These are phyloP conservation scores for Obelidium mucronatum DNA, from an alignment of 192 early-diverging fungal genomes.

Conservation along the genomic window DNA sequence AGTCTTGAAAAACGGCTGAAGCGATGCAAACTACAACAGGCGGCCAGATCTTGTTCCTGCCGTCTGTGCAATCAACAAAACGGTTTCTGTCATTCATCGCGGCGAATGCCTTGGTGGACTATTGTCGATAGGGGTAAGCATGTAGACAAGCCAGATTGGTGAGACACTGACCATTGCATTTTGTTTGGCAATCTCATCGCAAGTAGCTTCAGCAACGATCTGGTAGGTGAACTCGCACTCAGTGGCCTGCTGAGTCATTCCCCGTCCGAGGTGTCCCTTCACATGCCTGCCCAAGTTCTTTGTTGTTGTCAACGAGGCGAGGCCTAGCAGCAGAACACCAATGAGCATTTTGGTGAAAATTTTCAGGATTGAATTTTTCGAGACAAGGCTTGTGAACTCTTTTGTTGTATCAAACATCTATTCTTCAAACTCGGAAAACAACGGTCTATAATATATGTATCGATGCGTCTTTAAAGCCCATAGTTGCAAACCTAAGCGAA, in stretches of 20 bases:
- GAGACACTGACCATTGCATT: neutral
- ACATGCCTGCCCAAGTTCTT: neutral
- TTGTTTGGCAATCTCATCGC: neutral
- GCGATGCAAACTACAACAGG: slow-evolving; percentile 18
- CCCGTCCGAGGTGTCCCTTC: neutral
- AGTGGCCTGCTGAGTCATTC: slow-evolving; percentile 2
- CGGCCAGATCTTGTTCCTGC: neutral
- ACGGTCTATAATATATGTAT: neutral
- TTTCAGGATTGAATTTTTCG: no score
- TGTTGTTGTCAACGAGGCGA: neutral
- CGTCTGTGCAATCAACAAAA: neutral
- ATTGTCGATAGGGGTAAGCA: neutral
- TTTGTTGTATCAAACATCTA: no score
- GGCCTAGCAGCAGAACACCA: neutral
- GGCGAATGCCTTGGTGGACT: neutral
- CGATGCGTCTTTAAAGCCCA: neutral
- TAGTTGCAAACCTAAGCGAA: neutral
- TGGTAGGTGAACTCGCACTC: slow-evolving; percentile 19
- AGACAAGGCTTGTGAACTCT: no score
- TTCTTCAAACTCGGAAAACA: no score
- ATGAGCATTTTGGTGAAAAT: neutral
- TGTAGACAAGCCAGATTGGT: neutral
- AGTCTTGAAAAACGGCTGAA: neutral
- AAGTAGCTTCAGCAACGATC: neutral
- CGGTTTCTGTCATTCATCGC: neutral